Evolutionary conservation across 345 rosid genomes (phyloP), one percentile per base, ranked within the genome.

Genomic region (Gossypium anomalum): DNA sequence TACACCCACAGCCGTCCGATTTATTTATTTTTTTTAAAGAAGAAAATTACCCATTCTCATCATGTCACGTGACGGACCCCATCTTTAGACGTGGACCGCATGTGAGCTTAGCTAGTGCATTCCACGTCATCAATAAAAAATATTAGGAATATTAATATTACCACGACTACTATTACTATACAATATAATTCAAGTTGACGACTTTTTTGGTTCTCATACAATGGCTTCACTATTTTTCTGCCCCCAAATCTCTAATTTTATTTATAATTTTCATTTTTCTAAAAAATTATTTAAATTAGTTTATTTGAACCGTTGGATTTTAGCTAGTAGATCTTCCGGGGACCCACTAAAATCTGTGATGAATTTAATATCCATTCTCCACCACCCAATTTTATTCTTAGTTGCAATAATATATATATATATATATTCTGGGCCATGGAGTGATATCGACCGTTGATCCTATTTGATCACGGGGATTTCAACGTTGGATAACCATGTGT

Each of bases 11-110:
- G 59, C 86, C 85, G 85, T 81, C 73, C 0, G 84, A 82, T 78
- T 3, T 29, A 0, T 29, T 0, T 27, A 0, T 27, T 2, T 27
- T 20, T 76, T 29, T 4, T 34, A 34, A 5, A 34, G 7, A 34
- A 34, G 38, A 34, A 34, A 34, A 34, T 34, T 34, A 34, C 7
- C 25, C 58, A 27, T 23, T 14, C 29, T 14, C 22, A 70, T 78
- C 75, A 62, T 70, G 77, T 83, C 82, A 80, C 64, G 75, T 67
- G 84, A 71, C 43, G 66, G 75, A 62, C 62, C 65, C 45, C 76
- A 70, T 44, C 14, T 70, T 69, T 82, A 20, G 84, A 84, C 75
- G 76, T 81, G 80, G 87, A 81, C 74, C 75, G 78, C 87, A 60
- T 75, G 80, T 71, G 60, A 69, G 25, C 10, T 29, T 1, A 27